Percentiles rank a stretch among this genome's conserved stretches.
phyloP scores from a whole-genome alignment of 2,329 filamentous ascomycete genomes.

The Colletotrichum spinosum region DNA sequence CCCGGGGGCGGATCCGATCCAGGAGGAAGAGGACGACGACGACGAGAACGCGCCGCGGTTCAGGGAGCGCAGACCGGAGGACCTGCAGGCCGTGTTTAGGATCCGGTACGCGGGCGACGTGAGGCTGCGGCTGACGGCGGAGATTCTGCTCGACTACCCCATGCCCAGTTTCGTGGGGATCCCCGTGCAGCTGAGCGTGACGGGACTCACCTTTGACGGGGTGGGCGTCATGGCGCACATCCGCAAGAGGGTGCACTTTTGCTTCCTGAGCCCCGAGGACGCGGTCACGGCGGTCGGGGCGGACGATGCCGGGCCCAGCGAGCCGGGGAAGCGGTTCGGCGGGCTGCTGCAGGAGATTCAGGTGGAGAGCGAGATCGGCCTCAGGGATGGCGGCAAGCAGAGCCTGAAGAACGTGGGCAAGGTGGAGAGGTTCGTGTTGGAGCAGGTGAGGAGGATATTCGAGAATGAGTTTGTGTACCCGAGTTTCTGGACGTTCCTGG shows the following conservation, averaged over 20 bases:
- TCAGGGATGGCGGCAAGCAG: constrained; percentile 90
- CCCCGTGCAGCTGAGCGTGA: constrained; percentile 93
- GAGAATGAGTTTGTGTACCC: constrained; percentile 99
- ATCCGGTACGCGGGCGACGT: constrained; percentile 91
- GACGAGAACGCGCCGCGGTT: constrained; percentile 59
- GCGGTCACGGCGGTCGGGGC: constrained; percentile 77
- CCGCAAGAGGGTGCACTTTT: constrained; percentile 89
- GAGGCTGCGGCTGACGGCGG: constrained; percentile 88
- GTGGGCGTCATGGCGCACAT: constrained; percentile 94
- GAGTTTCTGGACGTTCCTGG: constrained; percentile 97
- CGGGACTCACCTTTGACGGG: constrained; percentile 93
- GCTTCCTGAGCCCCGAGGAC: constrained; percentile 93
- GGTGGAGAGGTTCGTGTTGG: constrained; percentile 96
- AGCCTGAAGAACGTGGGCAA: constrained; percentile 98
- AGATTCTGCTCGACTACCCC: constrained; percentile 96
- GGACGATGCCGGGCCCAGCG: constrained; percentile 50
- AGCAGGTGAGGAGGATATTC: constrained; percentile 96
- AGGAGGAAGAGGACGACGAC: constrained; percentile 50
- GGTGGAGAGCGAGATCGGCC: constrained; percentile 97
- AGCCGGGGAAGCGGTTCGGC: constrained; percentile 62
- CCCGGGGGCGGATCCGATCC: constrained; percentile 46
- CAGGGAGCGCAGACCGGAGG: constrained; percentile 82
- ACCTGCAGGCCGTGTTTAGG: constrained; percentile 92
- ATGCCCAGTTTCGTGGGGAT: constrained; percentile 99
- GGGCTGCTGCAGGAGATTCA: constrained; percentile 91